Conservation (phyloP, 163 green algal species). For the Chlorella variabilis region DNA sequence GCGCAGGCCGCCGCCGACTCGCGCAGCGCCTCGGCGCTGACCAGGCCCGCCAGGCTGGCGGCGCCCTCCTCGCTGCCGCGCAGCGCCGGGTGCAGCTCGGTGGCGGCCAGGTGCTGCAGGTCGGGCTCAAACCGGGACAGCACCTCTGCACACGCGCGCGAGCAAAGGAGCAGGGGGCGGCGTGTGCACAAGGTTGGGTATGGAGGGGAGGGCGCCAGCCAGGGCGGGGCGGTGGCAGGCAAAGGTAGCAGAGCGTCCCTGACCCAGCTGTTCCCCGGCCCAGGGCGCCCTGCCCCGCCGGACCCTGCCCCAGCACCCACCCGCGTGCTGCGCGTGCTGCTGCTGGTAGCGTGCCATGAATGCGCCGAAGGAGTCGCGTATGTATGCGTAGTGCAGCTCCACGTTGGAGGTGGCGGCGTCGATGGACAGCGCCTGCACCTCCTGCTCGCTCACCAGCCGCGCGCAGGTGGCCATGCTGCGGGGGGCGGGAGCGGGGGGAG, state of each 20-base stretch:
- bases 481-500: not conserved
- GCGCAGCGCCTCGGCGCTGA: slow-evolving; percentile 65
- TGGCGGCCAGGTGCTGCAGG: slow-evolving; percentile 66
- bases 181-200: not conserved
- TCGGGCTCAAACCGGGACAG: slow-evolving; percentile 79
- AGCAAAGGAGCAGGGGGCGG: not conserved
- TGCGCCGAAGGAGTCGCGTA: slow-evolving; percentile 57
- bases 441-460: slow-evolving; percentile 74
- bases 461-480: slow-evolving; percentile 57
- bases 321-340: slow-evolving; percentile 34
- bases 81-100: slow-evolving; percentile 70
- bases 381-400: slow-evolving; percentile 87
- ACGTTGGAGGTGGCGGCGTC: slow-evolving; percentile 86
- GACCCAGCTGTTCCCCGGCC: too few species aligned
- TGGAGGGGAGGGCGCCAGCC: too few species aligned
- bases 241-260: too few species aligned
- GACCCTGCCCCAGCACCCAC: too few species aligned
- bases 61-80: not conserved
- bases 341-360: slow-evolving; percentile 65
- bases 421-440: slow-evolving; percentile 82
- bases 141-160: slow-evolving; percentile 47
- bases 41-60: slow-evolving; percentile 71
- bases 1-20: slow-evolving; percentile 72
- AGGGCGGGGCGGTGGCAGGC: too few species aligned
- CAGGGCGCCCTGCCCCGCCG: too few species aligned